Evolutionary conservation across 805 yeast species (phyloP), one percentile per base, ranked within the genome.

Genomic region (Saturnispora quitensis): DNA sequence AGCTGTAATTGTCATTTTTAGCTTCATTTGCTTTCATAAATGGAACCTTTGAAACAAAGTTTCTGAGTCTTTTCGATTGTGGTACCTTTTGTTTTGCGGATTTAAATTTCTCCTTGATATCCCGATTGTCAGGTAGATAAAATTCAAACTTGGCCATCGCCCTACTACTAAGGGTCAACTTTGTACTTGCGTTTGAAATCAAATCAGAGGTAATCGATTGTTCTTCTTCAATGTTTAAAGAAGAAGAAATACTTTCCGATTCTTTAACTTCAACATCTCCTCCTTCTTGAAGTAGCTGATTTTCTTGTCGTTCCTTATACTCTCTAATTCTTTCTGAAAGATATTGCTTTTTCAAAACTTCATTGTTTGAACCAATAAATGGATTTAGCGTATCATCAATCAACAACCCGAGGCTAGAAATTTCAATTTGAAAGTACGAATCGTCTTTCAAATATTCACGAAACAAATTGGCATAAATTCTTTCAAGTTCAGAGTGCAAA

Each of bases 391-490:
- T 62, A 2, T 67, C 66, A 48, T 72, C 72, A 20, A 81, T 72
- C 42, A 77, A 65, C 31, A 74, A 78, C 48, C 82, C 84, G 36
- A 90, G 68, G 56, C 78, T 80, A 55, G 80, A 81, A 67, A 79
- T 84, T 62, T 89, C 97, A 40, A 76, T 60, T 40, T 73, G 81
- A 60, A 90, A 82, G 66, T 89, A 90, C 46, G 76, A 73, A 53
- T 79, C 78, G 53, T 84, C 87, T 28, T 76, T 75, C 27, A 86
- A 68, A 61, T 81, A 86, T 46, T 84, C 82, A 18, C 79, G 73
- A 64, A 91, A 91, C 17, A 88, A 67, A 57, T 86, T 95, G n/a
- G 77, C 75, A 61, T 74, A 80, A 53, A 81, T 76, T 59, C 83
- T 89, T 57, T 90, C 96, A 36, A 91, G 68, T 4, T 83, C 75